Conservation (phyloP, 768 basidiomycete species). For the Russula dissimulans region DNA sequence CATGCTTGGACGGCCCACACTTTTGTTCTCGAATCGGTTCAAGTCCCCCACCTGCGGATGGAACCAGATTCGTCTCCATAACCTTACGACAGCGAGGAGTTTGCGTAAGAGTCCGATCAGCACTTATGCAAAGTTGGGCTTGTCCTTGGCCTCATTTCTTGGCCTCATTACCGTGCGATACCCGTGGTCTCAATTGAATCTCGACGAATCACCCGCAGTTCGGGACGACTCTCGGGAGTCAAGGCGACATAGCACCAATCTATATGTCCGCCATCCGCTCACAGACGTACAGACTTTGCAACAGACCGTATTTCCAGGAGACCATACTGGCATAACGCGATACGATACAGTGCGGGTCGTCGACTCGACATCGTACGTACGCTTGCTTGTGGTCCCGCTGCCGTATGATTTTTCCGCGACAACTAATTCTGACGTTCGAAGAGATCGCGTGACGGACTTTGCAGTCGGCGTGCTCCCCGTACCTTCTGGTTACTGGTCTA, state of each 20-base stretch:
- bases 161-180: no score
- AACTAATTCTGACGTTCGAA: no score
- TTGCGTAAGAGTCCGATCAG: neutral
- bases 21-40: neutral
- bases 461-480: neutral
- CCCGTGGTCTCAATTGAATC: conserved; percentile 4
- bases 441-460: no score
- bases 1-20: neutral
- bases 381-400: no score
- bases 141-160: conserved; percentile 1
- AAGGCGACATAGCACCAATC: neutral
- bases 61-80: neutral
- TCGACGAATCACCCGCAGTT: neutral
- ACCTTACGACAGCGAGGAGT: neutral
- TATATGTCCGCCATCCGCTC: neutral
- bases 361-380: neutral
- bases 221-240: neutral
- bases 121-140: neutral
- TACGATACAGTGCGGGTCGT: neutral
- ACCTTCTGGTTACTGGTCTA: conserved; percentile 6
- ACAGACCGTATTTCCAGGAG: conserved; percentile 1
- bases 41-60: neutral
- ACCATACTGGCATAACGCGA: conserved; percentile 1
- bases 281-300: neutral
- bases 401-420: no score